Evolutionary conservation across 2,329 filamentous ascomycete species (phyloP).

Genomic region (Rhynchosporium graminicola): DNA sequence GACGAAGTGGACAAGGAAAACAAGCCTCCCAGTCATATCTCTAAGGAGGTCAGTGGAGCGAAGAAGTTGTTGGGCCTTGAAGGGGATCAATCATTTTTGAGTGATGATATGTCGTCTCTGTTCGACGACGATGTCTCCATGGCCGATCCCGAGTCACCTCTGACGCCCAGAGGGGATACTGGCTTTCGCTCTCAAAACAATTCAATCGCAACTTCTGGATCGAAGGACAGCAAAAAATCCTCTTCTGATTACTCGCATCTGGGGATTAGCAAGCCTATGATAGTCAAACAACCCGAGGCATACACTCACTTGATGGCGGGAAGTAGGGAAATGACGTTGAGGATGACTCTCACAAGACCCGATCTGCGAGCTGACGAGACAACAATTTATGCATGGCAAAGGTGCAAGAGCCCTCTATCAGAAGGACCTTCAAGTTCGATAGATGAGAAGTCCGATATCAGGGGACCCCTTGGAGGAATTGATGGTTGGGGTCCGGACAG

Average conservation of each 20-base stretch:
- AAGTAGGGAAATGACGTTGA: slow-evolving; percentile 88
- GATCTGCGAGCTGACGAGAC: slow-evolving; percentile 79
- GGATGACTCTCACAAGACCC: slow-evolving; percentile 90
- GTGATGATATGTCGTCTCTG: slow-evolving; percentile 58
- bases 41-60: slow-evolving; percentile 29
- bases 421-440: slow-evolving; percentile 57
- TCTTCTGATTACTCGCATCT: slow-evolving; percentile 44
- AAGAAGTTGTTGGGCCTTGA: slow-evolving; percentile 45
- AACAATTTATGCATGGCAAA: slow-evolving; percentile 70
- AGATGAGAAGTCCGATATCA: slow-evolving; percentile 51
- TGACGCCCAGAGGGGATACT: slow-evolving; percentile 38
- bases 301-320: slow-evolving; percentile 55
- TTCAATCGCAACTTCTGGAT: slow-evolving; percentile 24
- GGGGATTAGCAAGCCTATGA: slow-evolving; percentile 31
- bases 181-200: slow-evolving; percentile 37
- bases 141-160: slow-evolving; percentile 56
- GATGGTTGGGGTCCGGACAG: slow-evolving; percentile 47
- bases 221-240: slow-evolving; percentile 40
- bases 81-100: slow-evolving; percentile 57
- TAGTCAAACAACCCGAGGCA: slow-evolving; percentile 40
- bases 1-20: slow-evolving; percentile 42
- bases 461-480: slow-evolving; percentile 39
- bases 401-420: slow-evolving; percentile 40
- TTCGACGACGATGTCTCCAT: slow-evolving; percentile 58
- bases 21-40: slow-evolving; percentile 29